These are phyloP conservation scores for Isabelozyma heimii DNA, from an alignment of 805 yeast genomes.

Conservation along the genomic window DNA sequence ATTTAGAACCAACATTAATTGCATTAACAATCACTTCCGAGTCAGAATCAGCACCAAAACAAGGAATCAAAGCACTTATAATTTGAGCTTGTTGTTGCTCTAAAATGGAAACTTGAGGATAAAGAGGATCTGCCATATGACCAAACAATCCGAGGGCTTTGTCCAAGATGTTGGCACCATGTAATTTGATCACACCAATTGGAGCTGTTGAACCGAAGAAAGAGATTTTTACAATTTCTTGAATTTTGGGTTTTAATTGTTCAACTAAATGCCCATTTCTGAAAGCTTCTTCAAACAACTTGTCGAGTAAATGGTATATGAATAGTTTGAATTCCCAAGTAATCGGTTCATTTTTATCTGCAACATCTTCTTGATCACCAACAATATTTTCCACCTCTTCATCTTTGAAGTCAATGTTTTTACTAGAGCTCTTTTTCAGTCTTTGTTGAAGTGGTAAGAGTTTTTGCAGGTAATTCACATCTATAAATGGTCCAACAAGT, in stretches of 20 bases:
- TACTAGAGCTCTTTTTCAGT: constrained; percentile 16
- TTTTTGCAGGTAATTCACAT: constrained; percentile 36
- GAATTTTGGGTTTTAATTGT: constrained; percentile 43
- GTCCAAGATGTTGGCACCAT: constrained; percentile 67
- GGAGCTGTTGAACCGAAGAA: constrained; percentile 80
- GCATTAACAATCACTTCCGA: constrained; percentile 76
- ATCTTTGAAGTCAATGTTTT: constrained; percentile 33
- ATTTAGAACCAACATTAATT: constrained; percentile 71
- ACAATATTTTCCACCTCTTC: constrained; percentile 42
- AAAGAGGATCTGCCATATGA: constrained; percentile 64
- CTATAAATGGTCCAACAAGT: constrained; percentile 40
- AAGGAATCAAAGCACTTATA: constrained; percentile 83
- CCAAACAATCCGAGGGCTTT: constrained; percentile 61
- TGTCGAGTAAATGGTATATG: constrained; percentile 45
- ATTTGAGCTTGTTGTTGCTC: constrained; percentile 96
- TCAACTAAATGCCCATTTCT: constrained; percentile 36
- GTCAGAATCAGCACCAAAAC: constrained; percentile 71
- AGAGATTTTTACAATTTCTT: constrained; percentile 72
- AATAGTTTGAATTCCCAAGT: constrained; percentile 55
- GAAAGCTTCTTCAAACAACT: constrained; percentile 38
- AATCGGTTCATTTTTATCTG: constrained; percentile 52
- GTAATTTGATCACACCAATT: constrained; percentile 53
- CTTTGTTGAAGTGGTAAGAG: constrained; percentile 41
- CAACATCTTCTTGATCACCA: constrained; percentile 28
- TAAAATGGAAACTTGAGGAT: constrained; percentile 65